These are phyloP conservation scores for Carex sylvatica DNA, from an alignment of 202 grass and related monocot species.

Conservation along the genomic window DNA sequence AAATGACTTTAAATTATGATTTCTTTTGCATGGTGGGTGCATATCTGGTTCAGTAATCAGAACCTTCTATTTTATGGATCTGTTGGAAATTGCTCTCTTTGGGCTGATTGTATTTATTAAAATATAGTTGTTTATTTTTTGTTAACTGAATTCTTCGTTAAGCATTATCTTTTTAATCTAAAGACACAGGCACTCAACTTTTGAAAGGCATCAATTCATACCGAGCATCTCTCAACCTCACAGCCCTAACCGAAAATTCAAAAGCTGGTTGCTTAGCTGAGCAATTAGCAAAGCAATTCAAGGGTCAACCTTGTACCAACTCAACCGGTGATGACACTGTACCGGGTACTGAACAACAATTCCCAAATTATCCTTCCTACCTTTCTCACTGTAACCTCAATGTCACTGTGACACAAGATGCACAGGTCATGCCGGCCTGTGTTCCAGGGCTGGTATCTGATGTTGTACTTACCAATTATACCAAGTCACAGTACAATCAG, in stretches of 20 bases:
- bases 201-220: constrained; percentile 89
- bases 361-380: constrained; percentile 68
- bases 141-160: background rate
- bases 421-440: constrained; percentile 73
- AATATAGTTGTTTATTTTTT: background rate
- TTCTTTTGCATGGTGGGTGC: background rate
- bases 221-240: constrained; percentile 64
- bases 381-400: constrained; percentile 79
- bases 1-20: background rate
- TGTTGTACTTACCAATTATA: constrained; percentile 84
- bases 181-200: constrained; percentile 59
- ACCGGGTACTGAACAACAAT: constrained; percentile 72
- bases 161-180: background rate
- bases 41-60: background rate
- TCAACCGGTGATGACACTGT: constrained; percentile 83
- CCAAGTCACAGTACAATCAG: constrained; percentile 79
- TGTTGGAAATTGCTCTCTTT: background rate
- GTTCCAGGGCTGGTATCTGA: constrained; percentile 48
- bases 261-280: constrained; percentile 79
- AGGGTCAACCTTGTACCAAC: constrained; percentile 75
- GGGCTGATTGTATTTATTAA: background rate
- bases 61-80: background rate
- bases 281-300: constrained; percentile 73
- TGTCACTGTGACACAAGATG: constrained; percentile 68
- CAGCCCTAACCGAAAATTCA: constrained; percentile 53